These are phyloP conservation scores for Cystobasidium sp. DNA, from an alignment of 1,284 basidiomycete species.

Conservation along the genomic window DNA sequence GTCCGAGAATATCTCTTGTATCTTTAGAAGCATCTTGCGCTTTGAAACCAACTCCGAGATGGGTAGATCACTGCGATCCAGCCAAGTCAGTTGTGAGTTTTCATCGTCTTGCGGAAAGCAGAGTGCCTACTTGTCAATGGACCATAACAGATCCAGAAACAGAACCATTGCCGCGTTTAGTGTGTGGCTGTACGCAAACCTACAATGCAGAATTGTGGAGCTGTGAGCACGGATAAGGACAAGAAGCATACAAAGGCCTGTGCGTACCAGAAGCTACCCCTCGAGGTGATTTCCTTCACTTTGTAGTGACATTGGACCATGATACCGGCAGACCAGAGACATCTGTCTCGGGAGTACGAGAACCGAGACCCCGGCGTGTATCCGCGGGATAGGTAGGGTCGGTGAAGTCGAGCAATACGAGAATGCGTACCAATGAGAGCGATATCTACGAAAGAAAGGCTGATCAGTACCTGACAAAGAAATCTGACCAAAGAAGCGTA, in stretches of 20 bases:
- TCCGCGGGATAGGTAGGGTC: slow-evolving; percentile 48
- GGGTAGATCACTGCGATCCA: neutral
- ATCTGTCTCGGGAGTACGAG: slow-evolving; percentile 44
- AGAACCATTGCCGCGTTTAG: slow-evolving; percentile 47
- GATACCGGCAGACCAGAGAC: slow-evolving; percentile 43
- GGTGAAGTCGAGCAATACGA: slow-evolving; percentile 50
- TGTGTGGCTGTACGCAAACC: slow-evolving; percentile 46
- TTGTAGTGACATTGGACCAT: slow-evolving; percentile 47
- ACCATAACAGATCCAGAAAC: slow-evolving; percentile 48
- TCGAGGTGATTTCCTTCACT: slow-evolving; percentile 43
- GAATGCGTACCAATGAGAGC: slow-evolving; percentile 44
- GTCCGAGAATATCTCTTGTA: slow-evolving; percentile 46
- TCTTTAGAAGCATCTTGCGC: slow-evolving; percentile 42
- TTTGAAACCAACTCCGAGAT: slow-evolving; percentile 27
- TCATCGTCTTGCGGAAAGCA: slow-evolving; percentile 39
- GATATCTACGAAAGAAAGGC: neutral
- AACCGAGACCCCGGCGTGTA: slow-evolving; percentile 45
- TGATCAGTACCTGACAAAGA: neutral
- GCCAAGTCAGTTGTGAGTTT: neutral
- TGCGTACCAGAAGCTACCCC: slow-evolving; percentile 46
- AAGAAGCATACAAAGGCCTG: too few species aligned
- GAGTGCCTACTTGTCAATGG: slow-evolving; percentile 46
- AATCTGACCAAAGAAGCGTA: slow-evolving; percentile 32
- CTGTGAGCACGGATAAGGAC: too few species aligned
- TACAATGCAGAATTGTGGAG: too few species aligned